Percentiles rank a stretch among this genome's conserved stretches.
Evolutionary conservation across 768 basidiomycete genomes (phyloP).

Genomic region (Astraeus odoratus): DNA sequence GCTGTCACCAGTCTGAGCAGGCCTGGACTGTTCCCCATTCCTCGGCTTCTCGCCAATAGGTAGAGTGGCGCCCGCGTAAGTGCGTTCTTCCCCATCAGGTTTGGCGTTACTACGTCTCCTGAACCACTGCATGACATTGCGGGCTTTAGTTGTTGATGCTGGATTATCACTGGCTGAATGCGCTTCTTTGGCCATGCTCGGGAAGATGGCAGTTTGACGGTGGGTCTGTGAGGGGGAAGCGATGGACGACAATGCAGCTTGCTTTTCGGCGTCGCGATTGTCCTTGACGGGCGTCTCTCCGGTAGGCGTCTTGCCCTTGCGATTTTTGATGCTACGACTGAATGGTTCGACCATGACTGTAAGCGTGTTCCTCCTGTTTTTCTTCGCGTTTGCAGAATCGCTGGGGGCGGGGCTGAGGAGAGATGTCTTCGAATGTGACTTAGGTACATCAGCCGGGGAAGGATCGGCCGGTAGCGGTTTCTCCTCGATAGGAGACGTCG

Average conservation of each 20-base stretch:
- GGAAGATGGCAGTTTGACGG: constrained; percentile 19
- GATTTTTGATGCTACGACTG: constrained; percentile 37
- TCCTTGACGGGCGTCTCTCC: constrained; percentile 37
- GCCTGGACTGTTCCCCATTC: constrained; percentile 15
- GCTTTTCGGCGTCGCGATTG: constrained; percentile 32
- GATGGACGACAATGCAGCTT: constrained; percentile 23
- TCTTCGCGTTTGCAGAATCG: constrained; percentile 36
- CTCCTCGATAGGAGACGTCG: constrained; percentile 13
- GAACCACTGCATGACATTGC: constrained; percentile 99
- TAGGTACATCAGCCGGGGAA: constrained; percentile 17
- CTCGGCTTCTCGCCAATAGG: constrained; percentile 8
- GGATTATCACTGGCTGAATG: constrained; percentile 36
- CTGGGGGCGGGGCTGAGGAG: constrained; percentile 32
- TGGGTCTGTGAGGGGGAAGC: constrained; percentile 23
- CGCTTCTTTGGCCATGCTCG: constrained; percentile 21
- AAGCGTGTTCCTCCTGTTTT: constrained; percentile 72
- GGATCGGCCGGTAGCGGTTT: constrained; percentile 10
- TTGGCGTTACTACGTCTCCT: constrained; percentile 55
- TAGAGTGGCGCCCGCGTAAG: not conserved
- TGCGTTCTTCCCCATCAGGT: constrained; percentile 19
- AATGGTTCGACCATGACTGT: constrained; percentile 84
- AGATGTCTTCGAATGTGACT: constrained; percentile 22
- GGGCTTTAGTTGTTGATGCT: constrained; percentile 81
- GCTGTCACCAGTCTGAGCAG: constrained; percentile 16
- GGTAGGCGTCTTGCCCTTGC: constrained; percentile 29